Evolutionary conservation across 352 stramenopile species (phyloP).

Genomic region (Phytophthora nicotianae): DNA sequence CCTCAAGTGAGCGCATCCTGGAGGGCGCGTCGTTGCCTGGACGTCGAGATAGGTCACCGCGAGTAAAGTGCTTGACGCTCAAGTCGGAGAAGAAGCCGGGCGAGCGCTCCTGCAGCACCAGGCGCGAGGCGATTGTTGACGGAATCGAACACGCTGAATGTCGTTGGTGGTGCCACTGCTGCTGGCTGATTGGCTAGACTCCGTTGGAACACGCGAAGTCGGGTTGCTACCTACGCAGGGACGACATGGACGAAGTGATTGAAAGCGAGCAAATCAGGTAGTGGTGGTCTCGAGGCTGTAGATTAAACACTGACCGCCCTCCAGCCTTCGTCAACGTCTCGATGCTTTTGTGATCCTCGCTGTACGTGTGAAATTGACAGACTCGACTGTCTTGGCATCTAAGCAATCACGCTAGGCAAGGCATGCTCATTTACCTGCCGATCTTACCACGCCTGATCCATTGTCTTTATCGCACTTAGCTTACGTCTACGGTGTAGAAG

Average conservation of each 20-base stretch:
- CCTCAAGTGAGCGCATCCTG: constrained; percentile 19
- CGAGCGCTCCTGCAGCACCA: constrained; percentile 22
- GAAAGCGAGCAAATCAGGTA: constrained; percentile 11
- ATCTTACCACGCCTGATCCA: no score
- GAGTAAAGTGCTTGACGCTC: neutral
- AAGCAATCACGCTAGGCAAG: no score
- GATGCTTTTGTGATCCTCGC: constrained; percentile 7
- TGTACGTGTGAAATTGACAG: neutral
- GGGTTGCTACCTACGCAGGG: neutral
- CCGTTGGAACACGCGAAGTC: constrained; percentile 7
- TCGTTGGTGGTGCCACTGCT: neutral
- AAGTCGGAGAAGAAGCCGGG: constrained; percentile 26
- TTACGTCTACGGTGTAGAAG: no score
- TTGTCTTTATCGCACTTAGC: no score
- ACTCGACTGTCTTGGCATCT: no score
- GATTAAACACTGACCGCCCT: neutral
- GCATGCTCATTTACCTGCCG: no score
- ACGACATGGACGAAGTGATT: neutral
- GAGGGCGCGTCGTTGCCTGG: neutral
- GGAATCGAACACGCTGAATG: constrained; percentile 13
- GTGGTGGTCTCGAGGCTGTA: neutral
- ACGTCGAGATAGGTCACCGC: constrained; percentile 3
- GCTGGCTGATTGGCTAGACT: constrained; percentile 1
- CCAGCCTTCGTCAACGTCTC: neutral
- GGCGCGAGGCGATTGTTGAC: neutral